Conservation (phyloP, 164 flowering plant genomes). For the Berberis thunbergii region DNA sequence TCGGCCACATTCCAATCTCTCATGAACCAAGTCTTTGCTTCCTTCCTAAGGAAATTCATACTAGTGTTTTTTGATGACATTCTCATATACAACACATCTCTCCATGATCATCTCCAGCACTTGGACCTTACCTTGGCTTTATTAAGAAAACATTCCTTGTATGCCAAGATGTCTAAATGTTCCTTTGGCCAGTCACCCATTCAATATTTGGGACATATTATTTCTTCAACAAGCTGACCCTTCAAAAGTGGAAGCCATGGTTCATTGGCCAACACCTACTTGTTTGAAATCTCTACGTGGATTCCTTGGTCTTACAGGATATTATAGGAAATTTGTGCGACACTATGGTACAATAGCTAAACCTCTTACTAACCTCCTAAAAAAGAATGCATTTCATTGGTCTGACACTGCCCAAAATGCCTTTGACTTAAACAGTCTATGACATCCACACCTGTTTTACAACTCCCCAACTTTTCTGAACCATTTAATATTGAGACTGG, state of each 20-base stretch:
- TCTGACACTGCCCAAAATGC: background rate
- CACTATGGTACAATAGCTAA: background rate
- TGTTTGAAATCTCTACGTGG: background rate
- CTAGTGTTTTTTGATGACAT: background rate
- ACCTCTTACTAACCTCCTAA: background rate
- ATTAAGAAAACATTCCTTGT: background rate
- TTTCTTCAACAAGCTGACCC: background rate
- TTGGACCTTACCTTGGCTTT: background rate
- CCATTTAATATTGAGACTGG: background rate
- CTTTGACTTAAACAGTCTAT: background rate
- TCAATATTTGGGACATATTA: background rate
- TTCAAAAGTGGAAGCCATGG: background rate
- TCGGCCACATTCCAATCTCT: background rate
- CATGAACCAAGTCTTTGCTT: background rate
- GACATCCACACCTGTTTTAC: background rate
- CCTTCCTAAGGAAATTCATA: background rate
- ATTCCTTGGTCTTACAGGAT: background rate
- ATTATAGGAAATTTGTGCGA: background rate
- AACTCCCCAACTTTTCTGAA: background rate
- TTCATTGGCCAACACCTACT: background rate
- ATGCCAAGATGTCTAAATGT: background rate
- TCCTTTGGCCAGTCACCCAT: background rate
- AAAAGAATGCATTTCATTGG: background rate
- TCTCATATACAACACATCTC: background rate
- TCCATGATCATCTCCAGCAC: background rate